phyloP scores from a whole-genome alignment of 108 stramenopile species.

The Seminavis robusta region DNA sequence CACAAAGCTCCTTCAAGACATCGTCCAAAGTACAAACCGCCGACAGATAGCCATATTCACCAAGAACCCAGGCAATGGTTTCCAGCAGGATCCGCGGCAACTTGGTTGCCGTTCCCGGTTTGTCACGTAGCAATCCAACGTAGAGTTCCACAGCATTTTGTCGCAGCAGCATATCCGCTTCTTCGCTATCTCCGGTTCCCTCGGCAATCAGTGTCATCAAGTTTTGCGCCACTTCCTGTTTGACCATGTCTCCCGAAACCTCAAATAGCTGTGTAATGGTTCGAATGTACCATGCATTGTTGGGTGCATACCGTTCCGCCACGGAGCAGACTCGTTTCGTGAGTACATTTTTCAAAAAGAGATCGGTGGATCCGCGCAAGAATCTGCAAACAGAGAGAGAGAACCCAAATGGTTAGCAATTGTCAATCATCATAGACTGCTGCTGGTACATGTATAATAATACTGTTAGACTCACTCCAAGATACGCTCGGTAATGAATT shows the following conservation, averaged over 20 bases:
- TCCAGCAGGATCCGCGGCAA: constrained; percentile 86
- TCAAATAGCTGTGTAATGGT: constrained; percentile 88
- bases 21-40: constrained; percentile 53
- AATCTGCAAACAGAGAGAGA: too few species aligned
- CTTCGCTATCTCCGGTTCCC: constrained; percentile 92
- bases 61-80: constrained; percentile 97
- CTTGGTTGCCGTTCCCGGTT: constrained; percentile 38
- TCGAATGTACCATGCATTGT: constrained; percentile 88
- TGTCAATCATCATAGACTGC: too few species aligned
- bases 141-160: constrained; percentile 92
- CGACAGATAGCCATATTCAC: constrained; percentile 95
- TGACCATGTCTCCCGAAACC: constrained; percentile 93
- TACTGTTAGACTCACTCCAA: too few species aligned
- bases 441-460: too few species aligned
- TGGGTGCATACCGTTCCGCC: constrained; percentile 96
- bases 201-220: constrained; percentile 95
- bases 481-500: constrained; percentile 96
- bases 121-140: constrained; percentile 64
- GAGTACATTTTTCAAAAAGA: constrained; percentile 85
- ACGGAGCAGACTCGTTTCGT: constrained; percentile 91
- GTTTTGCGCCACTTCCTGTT: constrained; percentile 88
- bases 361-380: constrained; percentile 80
- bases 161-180: constrained; percentile 85
- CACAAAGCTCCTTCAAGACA: constrained; percentile 74
- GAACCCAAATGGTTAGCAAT: too few species aligned